Conservation (phyloP, 2,329 filamentous ascomycete species). For the Paraphaeosphaeria minitans region DNA sequence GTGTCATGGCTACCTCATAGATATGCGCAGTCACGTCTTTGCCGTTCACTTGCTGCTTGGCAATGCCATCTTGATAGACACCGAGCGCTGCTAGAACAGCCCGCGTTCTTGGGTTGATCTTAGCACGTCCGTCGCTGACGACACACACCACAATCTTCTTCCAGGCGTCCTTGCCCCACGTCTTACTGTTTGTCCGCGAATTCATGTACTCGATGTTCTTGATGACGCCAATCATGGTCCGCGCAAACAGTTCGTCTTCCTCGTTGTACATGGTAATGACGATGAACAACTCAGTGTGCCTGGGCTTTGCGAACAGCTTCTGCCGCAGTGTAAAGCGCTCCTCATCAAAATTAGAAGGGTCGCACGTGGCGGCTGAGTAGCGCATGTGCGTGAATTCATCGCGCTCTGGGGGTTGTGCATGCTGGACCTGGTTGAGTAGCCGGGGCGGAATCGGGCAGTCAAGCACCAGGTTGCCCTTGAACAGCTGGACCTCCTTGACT, state of each 20-base stretch:
- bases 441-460: constrained; percentile 94
- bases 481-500: constrained; percentile 96
- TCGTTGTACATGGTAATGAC: constrained; percentile 99
- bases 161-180: constrained; percentile 98
- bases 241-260: constrained; percentile 92
- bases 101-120: constrained; percentile 91
- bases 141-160: constrained; percentile 99
- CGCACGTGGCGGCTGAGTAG: constrained; percentile 93
- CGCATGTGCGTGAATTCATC: constrained; percentile 88
- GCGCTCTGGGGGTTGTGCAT: constrained; percentile 78
- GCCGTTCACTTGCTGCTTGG: constrained; percentile 95
- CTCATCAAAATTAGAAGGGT: constrained; percentile 84
- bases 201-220: constrained; percentile 99
- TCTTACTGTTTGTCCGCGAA: constrained; percentile 88
- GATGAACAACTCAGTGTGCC: constrained; percentile 94
- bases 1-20: constrained; percentile 63
- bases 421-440: constrained; percentile 83
- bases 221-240: constrained; percentile 95
- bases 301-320: constrained; percentile 86
- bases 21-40: constrained; percentile 98
- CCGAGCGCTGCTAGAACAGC: constrained; percentile 91
- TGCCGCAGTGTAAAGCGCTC: constrained; percentile 92
- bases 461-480: constrained; percentile 93
- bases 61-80: constrained; percentile 97
- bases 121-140: constrained; percentile 93